Base-by-base conservation (phyloP, 305 asterid genomes). In the Fraxinus xanthoxyloides region DNA sequence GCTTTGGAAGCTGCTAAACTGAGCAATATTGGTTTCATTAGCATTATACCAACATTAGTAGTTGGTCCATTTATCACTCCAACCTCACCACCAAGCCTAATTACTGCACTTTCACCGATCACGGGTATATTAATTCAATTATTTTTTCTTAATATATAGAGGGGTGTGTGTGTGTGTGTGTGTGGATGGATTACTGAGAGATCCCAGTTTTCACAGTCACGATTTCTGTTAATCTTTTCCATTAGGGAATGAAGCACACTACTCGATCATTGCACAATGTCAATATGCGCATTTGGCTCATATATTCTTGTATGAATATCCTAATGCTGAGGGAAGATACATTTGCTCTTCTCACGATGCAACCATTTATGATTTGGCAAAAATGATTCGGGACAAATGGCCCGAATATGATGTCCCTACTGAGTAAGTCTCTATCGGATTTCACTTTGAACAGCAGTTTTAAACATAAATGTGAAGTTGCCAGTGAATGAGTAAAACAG, bases 261-360 rank as follows among this genome's bases (percentile, higher is more conserved):
- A 95, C 86, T 83, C 93, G 21, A 95, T 95, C 78, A 92, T 92
- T 67, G 91, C 91, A 90, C 99, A 95, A 88, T 89, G 98, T 0
- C 97, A 93, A 31, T 95, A 80, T 79, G 99, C 92, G 85, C 99
- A 93, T 84, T 82, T 92, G 13, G 97, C 97, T 63, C 94, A 93
- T 72, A 92, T 94, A 86, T 91, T 92, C 95, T 88, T 95, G 90
- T 94, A 87, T 46, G 99, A 95, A 89, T 85, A 90, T 72, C 98
- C 97, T 28, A 87, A 75, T 34, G 92, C 91, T 77, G 87, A 87
- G 72, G 99, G 97, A 82, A 90, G 98, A 92, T 92, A 87, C 89
- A 91, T 95, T 73, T 94, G 99, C 88, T 92, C 99, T 19, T 92
- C 97, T 72, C 83, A 94, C 77, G 91, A 95, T 80, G 91, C 92